Percentiles rank a stretch among this genome's conserved stretches.
phyloP scores from a whole-genome alignment of 2,329 filamentous ascomycete genomes.

The Chaetomiaceae sp. region DNA sequence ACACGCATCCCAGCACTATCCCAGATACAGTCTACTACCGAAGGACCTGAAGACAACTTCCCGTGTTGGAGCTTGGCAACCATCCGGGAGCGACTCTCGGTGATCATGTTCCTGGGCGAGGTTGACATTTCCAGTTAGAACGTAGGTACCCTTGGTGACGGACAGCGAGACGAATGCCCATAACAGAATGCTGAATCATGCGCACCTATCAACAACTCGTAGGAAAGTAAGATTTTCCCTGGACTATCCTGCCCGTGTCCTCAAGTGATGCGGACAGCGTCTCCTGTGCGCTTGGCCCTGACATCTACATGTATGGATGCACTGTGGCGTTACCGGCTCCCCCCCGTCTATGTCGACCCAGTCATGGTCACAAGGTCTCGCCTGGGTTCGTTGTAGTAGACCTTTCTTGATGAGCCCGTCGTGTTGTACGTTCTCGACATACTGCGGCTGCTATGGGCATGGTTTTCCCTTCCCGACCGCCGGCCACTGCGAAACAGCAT shows the following conservation, averaged over 20 bases:
- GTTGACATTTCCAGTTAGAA: too few species aligned
- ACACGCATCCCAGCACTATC: neutral
- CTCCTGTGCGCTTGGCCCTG: too few species aligned
- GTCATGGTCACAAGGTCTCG: conserved; percentile 25
- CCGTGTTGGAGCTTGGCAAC: neutral
- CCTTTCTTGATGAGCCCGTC: conserved; percentile 12
- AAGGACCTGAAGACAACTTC: neutral
- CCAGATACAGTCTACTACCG: neutral
- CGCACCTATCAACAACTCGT: too few species aligned
- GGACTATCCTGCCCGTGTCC: too few species aligned
- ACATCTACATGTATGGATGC: too few species aligned
- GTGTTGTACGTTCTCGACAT: conserved; percentile 14
- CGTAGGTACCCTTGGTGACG: too few species aligned
- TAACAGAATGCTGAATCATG: too few species aligned
- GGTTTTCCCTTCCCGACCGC: neutral
- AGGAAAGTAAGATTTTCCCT: too few species aligned
- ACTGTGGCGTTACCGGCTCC: neutral
- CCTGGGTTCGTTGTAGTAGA: conserved; percentile 23
- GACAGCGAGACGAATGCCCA: too few species aligned
- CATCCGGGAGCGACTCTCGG: too few species aligned
- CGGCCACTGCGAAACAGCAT: conserved; percentile 16
- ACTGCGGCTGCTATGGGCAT: neutral
- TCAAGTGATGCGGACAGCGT: too few species aligned
- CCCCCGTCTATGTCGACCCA: conserved; percentile 20
- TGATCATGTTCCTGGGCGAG: too few species aligned